Base-by-base conservation (phyloP, 257 asterid genomes). In the Lavandula angustifolia region DNA sequence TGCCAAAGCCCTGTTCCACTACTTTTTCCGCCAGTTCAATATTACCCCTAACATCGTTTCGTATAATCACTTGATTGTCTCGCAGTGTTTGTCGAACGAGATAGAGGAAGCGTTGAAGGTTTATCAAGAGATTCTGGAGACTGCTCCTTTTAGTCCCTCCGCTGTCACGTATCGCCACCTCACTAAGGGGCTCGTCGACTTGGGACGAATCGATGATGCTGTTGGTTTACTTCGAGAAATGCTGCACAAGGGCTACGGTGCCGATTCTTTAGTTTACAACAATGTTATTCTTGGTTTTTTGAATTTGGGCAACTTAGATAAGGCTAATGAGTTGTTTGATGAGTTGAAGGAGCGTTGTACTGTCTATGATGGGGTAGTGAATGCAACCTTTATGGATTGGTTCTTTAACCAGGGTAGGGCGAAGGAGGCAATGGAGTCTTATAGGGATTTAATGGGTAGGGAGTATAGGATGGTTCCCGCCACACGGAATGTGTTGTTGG, bases 371-470 rank as follows among this genome's bases (percentile, higher is more conserved):
- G 98, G 96, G 37, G 85, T 74, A 4, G 95, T 92, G 47, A 92
- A 84, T 62, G 95, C 96, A 0, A 85, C 96, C 0, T 89, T 89
- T 75, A 89, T 92, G 96, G 91, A 92, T 60, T 92, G 95, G 88
- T 89, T 83, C 72, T 89, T 92, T 72, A 80, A 75, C 57, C 87
- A 88, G 72, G 96, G 91, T 14, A 83, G 61, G 57, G 82, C 78
- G 3, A 92, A 83, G 81, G 96, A 87, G 74, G 97, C 95, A 0
- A 87, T 89, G 95, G 89, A 89, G 51, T 81, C 94, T 6, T 92
- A 84, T 69, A 80, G 82, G 76, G 87, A 83, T 62, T 79, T 89
- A 75, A 74, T 84, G 82, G 58, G 75, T 46, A 80, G 87, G 58
- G 78, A 81, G 29, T 85, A 76, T 18, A 74, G 79, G 69, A 87